A percentile compares a stretch with the other conserved stretches of the same genome.
These are phyloP conservation scores for Stachybotrys chlorohalonatus DNA, from an alignment of 2,329 filamentous ascomycete species.

Conservation along the genomic window DNA sequence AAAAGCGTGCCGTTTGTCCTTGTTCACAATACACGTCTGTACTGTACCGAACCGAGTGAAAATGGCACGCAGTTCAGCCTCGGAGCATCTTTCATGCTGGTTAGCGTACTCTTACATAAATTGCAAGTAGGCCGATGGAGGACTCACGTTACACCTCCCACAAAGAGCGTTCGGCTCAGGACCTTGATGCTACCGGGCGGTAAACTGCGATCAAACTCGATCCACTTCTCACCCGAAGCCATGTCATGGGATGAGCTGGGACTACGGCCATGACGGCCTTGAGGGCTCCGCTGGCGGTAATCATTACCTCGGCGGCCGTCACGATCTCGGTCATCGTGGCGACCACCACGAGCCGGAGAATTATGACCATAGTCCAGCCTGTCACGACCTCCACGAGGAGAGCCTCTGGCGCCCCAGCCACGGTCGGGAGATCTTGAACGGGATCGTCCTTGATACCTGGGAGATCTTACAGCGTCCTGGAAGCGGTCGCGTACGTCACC, in stretches of 20 bases:
- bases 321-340: slow-evolving; percentile 45
- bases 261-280: slow-evolving; percentile 57
- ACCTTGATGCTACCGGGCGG: slow-evolving; percentile 80
- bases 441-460: slow-evolving; percentile 52
- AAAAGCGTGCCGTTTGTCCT: slow-evolving; percentile 95
- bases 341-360: slow-evolving; percentile 52
- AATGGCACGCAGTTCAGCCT: slow-evolving; percentile 70
- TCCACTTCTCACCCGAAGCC: slow-evolving; percentile 49
- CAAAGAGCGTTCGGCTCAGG: slow-evolving; percentile 87
- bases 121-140: slow-evolving; percentile 3
- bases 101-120: slow-evolving; percentile 3
- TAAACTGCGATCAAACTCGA: slow-evolving; percentile 69
- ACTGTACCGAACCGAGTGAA: slow-evolving; percentile 80
- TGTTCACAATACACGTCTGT: slow-evolving; percentile 96
- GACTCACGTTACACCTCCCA: slow-evolving; percentile 84
- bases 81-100: slow-evolving; percentile 48
- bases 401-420: slow-evolving; percentile 58
- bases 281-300: slow-evolving; percentile 84
- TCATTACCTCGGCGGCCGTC: slow-evolving; percentile 48
- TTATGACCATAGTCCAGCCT: slow-evolving; percentile 70
- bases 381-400: slow-evolving; percentile 51
- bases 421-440: slow-evolving; percentile 74
- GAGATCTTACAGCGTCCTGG: slow-evolving; percentile 53
- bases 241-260: slow-evolving; percentile 40
- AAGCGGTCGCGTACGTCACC: slow-evolving; percentile 49